Base-by-base conservation (phyloP, 2,329 filamentous ascomycete species). In the Alternaria sp. region DNA sequence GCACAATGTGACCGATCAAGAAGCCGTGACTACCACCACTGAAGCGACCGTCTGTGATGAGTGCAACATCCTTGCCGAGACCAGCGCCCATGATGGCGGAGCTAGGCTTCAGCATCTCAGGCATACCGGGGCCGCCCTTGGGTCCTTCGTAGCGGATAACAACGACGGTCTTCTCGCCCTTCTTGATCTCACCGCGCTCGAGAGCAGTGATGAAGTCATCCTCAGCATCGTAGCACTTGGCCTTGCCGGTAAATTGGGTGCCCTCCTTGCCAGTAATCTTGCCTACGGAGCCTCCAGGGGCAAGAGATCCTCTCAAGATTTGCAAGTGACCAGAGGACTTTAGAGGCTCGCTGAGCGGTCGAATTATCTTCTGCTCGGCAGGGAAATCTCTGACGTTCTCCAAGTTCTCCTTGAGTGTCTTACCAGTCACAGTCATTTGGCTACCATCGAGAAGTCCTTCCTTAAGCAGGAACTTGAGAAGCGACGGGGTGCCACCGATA, bases 1-100 rank as follows among this genome's bases (percentile, higher is more conserved):
- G 93, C 44, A 94, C 92, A 66, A 97, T 91, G 81, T 96, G 92
- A 2, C 92, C 92, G 73, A 96, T 95, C 70, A 96, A 83, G 86
- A 96, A 96, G 43, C 92, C 92, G 86, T 96, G 92, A 65, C 88
- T 91, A 56, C 92, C 93, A 61, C 93, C 93, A 9, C 88, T 91
- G 85, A 93, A 94, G 43, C 91, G 88, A 0, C 89, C 89, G 72
- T 93, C 90, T 2, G 91, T 92, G 64, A 93, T 85, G 50, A 93
- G 86, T 1, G 91, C 91, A 13, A 92, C 89, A 70, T 93, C 90
- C 73, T 91, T 86, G 70, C 90, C 90, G 11, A 92, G 85, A 15
- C 90, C 90, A 19, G 89, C 89, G 17, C 90, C 90, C 90, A 92
- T 92, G 76, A 92, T 90, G 28, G 89, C 89, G 12, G 89, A 89